phyloP scores from a whole-genome alignment of 2,329 filamentous ascomycete species.

The Neonectria faginata region DNA sequence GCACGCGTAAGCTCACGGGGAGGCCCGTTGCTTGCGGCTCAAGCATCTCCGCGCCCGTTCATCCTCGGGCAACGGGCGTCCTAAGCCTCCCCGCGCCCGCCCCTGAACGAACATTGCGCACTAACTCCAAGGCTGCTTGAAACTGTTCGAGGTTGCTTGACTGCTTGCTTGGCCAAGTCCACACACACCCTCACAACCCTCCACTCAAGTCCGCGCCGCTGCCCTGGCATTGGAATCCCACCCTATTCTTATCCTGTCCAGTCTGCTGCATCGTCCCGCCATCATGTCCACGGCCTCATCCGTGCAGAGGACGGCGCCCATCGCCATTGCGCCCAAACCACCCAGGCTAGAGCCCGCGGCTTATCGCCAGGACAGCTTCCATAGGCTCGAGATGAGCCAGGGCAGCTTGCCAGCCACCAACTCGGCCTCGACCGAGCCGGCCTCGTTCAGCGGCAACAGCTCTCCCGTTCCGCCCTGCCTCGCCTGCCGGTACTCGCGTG shows the following conservation, averaged over 20 bases:
- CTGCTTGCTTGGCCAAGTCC: slow-evolving; percentile 10
- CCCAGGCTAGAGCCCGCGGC: slow-evolving; percentile 56
- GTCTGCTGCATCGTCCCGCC: slow-evolving; percentile 38
- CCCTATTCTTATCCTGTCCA: slow-evolving; percentile 29
- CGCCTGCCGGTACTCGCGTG: slow-evolving; percentile 78
- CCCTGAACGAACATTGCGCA: slow-evolving; percentile 16
- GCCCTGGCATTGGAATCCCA: slow-evolving; percentile 29
- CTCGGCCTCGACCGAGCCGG: slow-evolving; percentile 60
- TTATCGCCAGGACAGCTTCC: slow-evolving; percentile 60
- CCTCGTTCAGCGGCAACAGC: slow-evolving; percentile 53
- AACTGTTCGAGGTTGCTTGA: not conserved
- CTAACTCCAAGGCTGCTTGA: slow-evolving; percentile 2
- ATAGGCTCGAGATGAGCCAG: slow-evolving; percentile 62
- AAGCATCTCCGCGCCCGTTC: slow-evolving; percentile 42
- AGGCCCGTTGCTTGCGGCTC: slow-evolving; percentile 45
- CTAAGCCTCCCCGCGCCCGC: slow-evolving; percentile 34
- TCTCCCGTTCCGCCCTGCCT: slow-evolving; percentile 71
- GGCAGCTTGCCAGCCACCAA: slow-evolving; percentile 64
- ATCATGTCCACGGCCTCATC: slow-evolving; percentile 65
- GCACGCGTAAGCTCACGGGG: slow-evolving; percentile 17
- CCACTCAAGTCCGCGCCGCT: slow-evolving; percentile 29
- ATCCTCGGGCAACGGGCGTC: slow-evolving; percentile 44
- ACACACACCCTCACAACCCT: slow-evolving; percentile 16
- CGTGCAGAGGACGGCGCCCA: slow-evolving; percentile 71
- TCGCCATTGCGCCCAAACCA: slow-evolving; percentile 74